Base-by-base conservation (phyloP, 2,329 filamentous ascomycete species). In the Pseudogymnoascus sp. region DNA sequence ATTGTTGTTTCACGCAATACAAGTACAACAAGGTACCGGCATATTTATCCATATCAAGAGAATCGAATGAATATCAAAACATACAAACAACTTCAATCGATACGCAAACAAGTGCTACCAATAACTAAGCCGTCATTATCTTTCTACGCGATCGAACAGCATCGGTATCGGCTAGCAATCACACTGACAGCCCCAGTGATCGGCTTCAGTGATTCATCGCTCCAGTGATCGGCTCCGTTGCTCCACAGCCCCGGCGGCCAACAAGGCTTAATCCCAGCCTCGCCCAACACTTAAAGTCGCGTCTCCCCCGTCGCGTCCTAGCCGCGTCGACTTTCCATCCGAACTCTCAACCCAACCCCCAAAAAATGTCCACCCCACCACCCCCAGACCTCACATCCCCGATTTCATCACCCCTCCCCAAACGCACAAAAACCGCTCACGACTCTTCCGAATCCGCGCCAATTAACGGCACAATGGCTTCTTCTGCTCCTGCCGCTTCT, bases 351-450 rank as follows among this genome's bases (percentile, higher is more conserved):
- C 29, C 58, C 21, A 33, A 33, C 26, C 29, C 58, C 21, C 23
- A 26, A n/a, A 41, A 60, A 37, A 60, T 60, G 58, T 60, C 58
- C 58, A 37, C 58, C 21, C 33, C 58, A 37, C 58, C 58, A 38
- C 35, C 35, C 49, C 49, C 35, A 43, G 35, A 60, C 31, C 49
- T 55, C 49, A 66, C 66, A 58, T 68, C 68, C 62, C 67, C 69
- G 49, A 67, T 66, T 39, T 63, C 63, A 52, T 72, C 69, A 14
- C 70, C 70, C 4, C 66, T 71, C 26, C 70, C 70, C 11, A 72
- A 72, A 66, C 69, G 70, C 37, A 55, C 49, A 29, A 55, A 55
- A 33, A 33, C 29, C 29, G 10, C 49, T 19, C 35, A 43, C 58
- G 23, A 43, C 58, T 38, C 58, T 6, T 38, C 38, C 8, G 7